These are phyloP conservation scores for Seiridium unicorne DNA, from an alignment of 2,329 filamentous ascomycete species.

Conservation along the genomic window DNA sequence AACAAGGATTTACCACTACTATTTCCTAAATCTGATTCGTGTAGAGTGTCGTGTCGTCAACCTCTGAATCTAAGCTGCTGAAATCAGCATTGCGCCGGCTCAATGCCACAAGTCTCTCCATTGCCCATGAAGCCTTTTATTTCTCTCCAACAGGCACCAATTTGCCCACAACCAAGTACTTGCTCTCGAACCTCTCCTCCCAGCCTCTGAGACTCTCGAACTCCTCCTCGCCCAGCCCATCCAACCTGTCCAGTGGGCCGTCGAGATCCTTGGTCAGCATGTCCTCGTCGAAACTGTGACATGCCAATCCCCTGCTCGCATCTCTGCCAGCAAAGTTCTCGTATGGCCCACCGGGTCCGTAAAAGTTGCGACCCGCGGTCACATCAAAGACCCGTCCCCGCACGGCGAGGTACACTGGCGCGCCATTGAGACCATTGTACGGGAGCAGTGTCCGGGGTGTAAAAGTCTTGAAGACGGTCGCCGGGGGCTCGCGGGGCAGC, in stretches of 20 bases:
- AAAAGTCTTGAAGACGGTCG: constrained; percentile 66
- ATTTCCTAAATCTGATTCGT: too few relatives aligned
- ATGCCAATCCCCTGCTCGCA: constrained; percentile 82
- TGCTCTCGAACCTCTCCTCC: constrained; percentile 91
- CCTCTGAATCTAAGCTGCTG: neutral
- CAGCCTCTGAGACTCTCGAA: constrained; percentile 82
- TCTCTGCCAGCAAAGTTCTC: constrained; percentile 94
- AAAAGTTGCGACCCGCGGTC: constrained; percentile 82
- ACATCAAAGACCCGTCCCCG: constrained; percentile 92
- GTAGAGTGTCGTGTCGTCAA: neutral
- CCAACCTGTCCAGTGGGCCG: constrained; percentile 74
- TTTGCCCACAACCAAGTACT: constrained; percentile 92
- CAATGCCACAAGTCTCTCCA: neutral
- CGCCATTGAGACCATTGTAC: constrained; percentile 73
- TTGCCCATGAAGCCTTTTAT: neutral
- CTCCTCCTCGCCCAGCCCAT: constrained; percentile 71
- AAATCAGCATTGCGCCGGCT: neutral
- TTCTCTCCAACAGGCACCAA: constrained; percentile 59
- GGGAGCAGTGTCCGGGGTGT: constrained; percentile 80
- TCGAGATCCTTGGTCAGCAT: constrained; percentile 93
- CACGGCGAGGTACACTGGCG: constrained; percentile 86
- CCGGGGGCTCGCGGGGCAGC: constrained; percentile 52
- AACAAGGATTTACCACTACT: too few relatives aligned
- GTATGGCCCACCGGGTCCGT: constrained; percentile 93
- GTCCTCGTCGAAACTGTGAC: constrained; percentile 88